Evolutionary conservation across 805 yeast species (phyloP), one percentile per base, ranked within the genome.

Genomic region (Candida arabinofermentans): DNA sequence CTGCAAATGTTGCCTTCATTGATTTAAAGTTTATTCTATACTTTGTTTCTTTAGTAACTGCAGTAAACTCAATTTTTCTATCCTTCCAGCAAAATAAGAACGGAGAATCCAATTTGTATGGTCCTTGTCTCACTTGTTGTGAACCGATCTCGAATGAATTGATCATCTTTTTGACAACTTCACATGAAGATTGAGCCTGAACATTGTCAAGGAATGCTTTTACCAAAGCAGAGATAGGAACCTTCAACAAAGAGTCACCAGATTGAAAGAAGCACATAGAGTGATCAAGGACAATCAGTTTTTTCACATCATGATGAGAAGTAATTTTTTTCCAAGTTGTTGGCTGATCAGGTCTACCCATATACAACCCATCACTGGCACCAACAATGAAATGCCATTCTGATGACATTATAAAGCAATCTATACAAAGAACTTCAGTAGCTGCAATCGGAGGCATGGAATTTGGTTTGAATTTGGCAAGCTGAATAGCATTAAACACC

Each of bases 121-220:
- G 81, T 60, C 72, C 77, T 70, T 32, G 69, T 76, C 47, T 77
- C 70, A 59, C 77, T 79, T 79, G 72, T 56, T 89, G 87, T 24
- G 70, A 74, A 0, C 93, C 96, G 45, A 84, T 66, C 36, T 74
- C 75, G 62, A 86, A 89, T 48, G 74, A 80, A 2, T 74, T 62
- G 0, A 80, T 79, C 8, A 5, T 57, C 78, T 62, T 59, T 79
- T 29, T 29, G 9, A 29, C 6, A 29, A 12, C 32, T 29, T 29
- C 32, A 14, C 32, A 29, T 6, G 32, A 29, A 14, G 32, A 29
- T 14, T 29, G 32, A 77, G 48, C 72, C 68, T 12, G 79, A 66
- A 10, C 78, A 51, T 61, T 57, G 9, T 52, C 60, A 31, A 70
- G 71, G 53, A 78, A 81, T 13, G 86, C 81, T 18, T 75, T 66